phyloP scores from a whole-genome alignment of 2,329 filamentous ascomycete species.

The Claviceps arundinis region DNA sequence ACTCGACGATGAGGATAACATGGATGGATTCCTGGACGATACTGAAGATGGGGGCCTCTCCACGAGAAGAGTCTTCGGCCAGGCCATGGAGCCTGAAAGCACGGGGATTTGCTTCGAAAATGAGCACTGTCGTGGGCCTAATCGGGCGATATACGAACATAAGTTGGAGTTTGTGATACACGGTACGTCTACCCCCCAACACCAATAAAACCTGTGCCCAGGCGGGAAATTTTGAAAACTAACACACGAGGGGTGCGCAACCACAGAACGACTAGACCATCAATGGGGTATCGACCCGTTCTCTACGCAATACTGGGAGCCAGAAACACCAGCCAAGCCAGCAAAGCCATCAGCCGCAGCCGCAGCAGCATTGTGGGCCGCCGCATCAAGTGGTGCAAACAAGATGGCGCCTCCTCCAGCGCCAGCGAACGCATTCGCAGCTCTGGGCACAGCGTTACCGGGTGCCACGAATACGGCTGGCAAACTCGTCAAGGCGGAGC shows the following conservation, averaged over 20 bases:
- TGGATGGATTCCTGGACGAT: slow-evolving; percentile 84
- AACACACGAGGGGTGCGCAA: background rate
- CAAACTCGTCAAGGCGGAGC: slow-evolving; percentile 25
- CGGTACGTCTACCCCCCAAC: slow-evolving; percentile 32
- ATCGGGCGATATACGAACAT: slow-evolving; percentile 42
- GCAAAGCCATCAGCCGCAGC: slow-evolving; percentile 4
- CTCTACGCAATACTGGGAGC: slow-evolving; percentile 65
- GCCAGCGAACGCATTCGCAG: slow-evolving; percentile 24
- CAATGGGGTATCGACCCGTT: slow-evolving; percentile 65
- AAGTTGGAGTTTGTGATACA: slow-evolving; percentile 59
- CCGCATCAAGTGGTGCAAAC: slow-evolving; percentile 6
- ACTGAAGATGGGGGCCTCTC: slow-evolving; percentile 51
- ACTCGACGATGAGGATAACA: slow-evolving; percentile 64
- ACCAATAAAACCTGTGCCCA: background rate
- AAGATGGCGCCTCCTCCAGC: slow-evolving; percentile 22
- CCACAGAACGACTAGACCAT: slow-evolving; percentile 32
- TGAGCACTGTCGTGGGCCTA: slow-evolving; percentile 30
- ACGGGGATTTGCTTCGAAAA: slow-evolving; percentile 80
- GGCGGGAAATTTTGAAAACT: background rate
- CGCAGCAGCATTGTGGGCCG: slow-evolving; percentile 7
- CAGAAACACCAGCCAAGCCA: slow-evolving; percentile 21
- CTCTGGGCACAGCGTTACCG: slow-evolving; percentile 12
- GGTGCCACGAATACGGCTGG: slow-evolving; percentile 4
- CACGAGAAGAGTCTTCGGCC: slow-evolving; percentile 45
- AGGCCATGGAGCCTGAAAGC: slow-evolving; percentile 61